A percentile compares a stretch with the other conserved stretches of the same genome.
phyloP scores from a whole-genome alignment of 2,329 filamentous ascomycete genomes.

The Alternaria gansuensis region DNA sequence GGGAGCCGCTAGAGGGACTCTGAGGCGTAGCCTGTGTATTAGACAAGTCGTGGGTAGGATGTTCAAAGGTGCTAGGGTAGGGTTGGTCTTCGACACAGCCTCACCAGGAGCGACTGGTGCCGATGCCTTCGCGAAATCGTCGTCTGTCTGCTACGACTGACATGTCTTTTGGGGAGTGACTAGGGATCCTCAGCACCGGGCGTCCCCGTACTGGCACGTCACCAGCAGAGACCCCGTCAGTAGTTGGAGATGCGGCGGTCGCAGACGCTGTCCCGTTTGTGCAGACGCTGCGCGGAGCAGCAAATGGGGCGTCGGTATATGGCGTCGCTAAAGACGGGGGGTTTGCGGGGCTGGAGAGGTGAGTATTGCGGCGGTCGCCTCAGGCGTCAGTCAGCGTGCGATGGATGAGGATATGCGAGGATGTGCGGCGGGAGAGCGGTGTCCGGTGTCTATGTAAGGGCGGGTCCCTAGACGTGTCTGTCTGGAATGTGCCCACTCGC shows the following conservation, averaged over 20 bases:
- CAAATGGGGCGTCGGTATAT: neutral
- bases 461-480: constrained; percentile 19
- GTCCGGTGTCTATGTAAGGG: constrained; percentile 24
- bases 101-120: constrained; percentile 53
- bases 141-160: constrained; percentile 49
- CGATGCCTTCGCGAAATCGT: constrained; percentile 56
- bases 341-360: constrained; percentile 20
- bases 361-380: constrained; percentile 8
- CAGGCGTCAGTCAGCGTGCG: constrained; percentile 25
- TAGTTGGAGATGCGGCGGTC: constrained; percentile 12
- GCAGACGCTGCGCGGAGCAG: neutral
- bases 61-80: constrained; percentile 2
- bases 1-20: constrained; percentile 20
- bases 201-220: constrained; percentile 32
- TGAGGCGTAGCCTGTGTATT: constrained; percentile 9
- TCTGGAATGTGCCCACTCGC: constrained; percentile 26
- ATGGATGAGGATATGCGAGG: constrained; percentile 6
- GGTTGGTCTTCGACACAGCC: constrained; percentile 32
- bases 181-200: constrained; percentile 26
- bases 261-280: constrained; percentile 7
- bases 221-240: constrained; percentile 46
- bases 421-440: neutral
- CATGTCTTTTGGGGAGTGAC: constrained; percentile 46
- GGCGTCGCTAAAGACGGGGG: neutral
- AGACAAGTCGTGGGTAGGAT: constrained; percentile 1